Evolutionary conservation across 108 stramenopile species (phyloP).

Genomic region (Cyclotella kingstonii): DNA sequence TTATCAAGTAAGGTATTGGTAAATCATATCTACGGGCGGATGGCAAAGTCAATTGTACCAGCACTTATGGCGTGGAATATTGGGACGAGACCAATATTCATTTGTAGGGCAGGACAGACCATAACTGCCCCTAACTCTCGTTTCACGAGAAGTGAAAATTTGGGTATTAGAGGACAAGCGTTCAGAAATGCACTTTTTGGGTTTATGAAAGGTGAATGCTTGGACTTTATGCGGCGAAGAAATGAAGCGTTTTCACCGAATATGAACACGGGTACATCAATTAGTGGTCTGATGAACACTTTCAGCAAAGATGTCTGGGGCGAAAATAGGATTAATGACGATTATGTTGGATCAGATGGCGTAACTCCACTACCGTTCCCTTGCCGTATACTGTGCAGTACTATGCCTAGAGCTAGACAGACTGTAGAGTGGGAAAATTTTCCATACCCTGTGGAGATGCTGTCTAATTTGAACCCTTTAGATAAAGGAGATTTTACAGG

Average conservation of each 20-base stretch:
- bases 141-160: conserved; percentile 52
- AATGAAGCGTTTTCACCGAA: conserved; percentile 34
- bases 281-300: conserved; percentile 54
- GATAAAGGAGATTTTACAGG: conserved; percentile 91
- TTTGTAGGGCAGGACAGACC: conserved; percentile 85
- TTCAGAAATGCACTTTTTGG: conserved; percentile 71
- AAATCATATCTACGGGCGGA: conserved; percentile 71
- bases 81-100: conserved; percentile 81
- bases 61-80: conserved; percentile 91
- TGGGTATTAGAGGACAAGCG: conserved; percentile 60
- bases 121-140: conserved; percentile 29
- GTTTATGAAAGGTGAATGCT: conserved; percentile 63
- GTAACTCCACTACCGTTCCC: conserved; percentile 58
- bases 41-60: conserved; percentile 87
- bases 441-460: conserved; percentile 54
- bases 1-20: conserved; percentile 77
- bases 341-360: conserved; percentile 33
- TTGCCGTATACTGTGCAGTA: conserved; percentile 62
- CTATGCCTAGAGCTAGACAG: conserved; percentile 85
- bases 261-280: conserved; percentile 53
- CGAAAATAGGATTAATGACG: conserved; percentile 10
- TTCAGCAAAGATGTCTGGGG: conserved; percentile 7
- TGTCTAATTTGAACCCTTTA: conserved; percentile 84
- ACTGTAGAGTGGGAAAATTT: conserved; percentile 65
- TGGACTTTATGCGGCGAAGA: conserved; percentile 55